Base-by-base conservation (phyloP, 1,139 yeast genomes). In the Kodamaea plutei region DNA sequence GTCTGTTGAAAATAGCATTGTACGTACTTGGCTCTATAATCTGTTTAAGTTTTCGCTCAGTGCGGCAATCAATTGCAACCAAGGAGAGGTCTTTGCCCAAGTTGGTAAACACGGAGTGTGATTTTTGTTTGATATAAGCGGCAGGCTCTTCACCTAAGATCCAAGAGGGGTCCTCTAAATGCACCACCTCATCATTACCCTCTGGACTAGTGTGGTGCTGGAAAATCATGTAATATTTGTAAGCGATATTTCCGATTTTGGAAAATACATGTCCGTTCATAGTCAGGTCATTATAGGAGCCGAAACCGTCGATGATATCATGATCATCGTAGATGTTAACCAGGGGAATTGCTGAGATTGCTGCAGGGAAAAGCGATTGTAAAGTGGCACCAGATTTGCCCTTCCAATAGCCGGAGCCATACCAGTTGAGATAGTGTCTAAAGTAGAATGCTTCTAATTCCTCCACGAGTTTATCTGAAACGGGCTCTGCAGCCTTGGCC, bases 241-340 rank as follows among this genome's bases (percentile, higher is more conserved):
- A 85, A 1, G 96, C 96, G 12, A 76, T 61, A 38, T 73, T 71
- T 6, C 96, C 96, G 25, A 89, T 70, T 8, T 80, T 74, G 34
- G 59, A 54, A 53, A 89, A 84, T 13, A 84, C 73, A 1, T 76
- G 77, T 19, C 79, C 73, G 2, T 50, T 48, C 96, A 87, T 88
- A 27, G 95, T 84, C 2, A 57, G 39, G 41, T 85, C 84, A 28
- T 69, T 68, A 56, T 89, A 89, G 2, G 95, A 83, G 2, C 97
- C 98, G 58, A 78, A 91, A 3, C 97, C 98, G 52, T 89, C 98
- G 44, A 91, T 88, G 34, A 89, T 83, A 54, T 88, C 96, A 57
- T 89, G 96, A 52, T 83, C 91, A 55, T 91, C 97, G 58, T 64
- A 88, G 23, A 89, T 76, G 53, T 88, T 89, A 33, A 89, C 68